Conservation (phyloP, 305 asterid genomes). For the Fraxinus sp. region DNA sequence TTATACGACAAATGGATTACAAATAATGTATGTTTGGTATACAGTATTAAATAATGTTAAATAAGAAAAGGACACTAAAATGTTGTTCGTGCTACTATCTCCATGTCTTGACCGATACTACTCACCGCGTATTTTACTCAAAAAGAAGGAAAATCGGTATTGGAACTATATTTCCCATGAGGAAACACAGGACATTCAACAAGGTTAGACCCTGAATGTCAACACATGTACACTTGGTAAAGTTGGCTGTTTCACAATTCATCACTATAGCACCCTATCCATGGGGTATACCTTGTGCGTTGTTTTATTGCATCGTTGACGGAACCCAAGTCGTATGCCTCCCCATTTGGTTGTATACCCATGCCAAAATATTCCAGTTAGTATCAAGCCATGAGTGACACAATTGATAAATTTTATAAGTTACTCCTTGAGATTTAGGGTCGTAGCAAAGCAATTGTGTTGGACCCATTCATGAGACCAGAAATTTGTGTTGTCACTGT, state of each 20-base stretch:
- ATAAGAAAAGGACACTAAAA: background rate
- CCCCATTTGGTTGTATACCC: constrained; percentile 22
- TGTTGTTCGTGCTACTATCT: background rate
- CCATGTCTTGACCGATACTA: background rate
- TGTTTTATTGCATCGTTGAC: constrained; percentile 51
- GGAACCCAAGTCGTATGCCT: constrained; percentile 36
- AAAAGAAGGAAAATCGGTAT: constrained; percentile 55
- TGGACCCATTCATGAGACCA: constrained; percentile 88
- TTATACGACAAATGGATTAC: too few relatives aligned
- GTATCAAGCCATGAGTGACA: background rate
- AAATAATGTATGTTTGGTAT: background rate
- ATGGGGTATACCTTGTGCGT: constrained; percentile 56
- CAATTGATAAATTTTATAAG: background rate
- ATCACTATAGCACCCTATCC: constrained; percentile 66
- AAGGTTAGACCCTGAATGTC: constrained; percentile 48
- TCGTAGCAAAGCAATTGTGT: constrained; percentile 50
- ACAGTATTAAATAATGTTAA: background rate
- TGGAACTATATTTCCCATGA: constrained; percentile 44
- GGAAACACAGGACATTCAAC: constrained; percentile 60
- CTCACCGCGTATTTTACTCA: background rate
- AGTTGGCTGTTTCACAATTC: constrained; percentile 47
- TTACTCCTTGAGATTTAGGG: constrained; percentile 52
- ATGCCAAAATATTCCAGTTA: background rate
- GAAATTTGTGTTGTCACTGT: constrained; percentile 54
- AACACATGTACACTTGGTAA: constrained; percentile 61